A percentile compares a stretch with the other conserved stretches of the same genome.
Conservation (phyloP, 805 yeast species). For the Ogataea paraovalis region DNA sequence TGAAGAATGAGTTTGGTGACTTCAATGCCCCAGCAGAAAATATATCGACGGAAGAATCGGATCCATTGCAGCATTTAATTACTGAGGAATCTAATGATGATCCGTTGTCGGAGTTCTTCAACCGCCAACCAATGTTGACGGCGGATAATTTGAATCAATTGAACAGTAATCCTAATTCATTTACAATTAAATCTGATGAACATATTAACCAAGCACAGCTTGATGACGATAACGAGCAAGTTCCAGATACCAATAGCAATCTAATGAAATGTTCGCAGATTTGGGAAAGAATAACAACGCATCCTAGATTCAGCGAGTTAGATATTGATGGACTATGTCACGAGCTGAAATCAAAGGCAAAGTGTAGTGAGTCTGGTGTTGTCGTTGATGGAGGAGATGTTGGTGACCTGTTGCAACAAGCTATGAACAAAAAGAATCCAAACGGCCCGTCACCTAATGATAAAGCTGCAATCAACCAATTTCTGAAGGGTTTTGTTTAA, state of each 20-base stretch:
- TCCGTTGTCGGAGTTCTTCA: constrained; percentile 37
- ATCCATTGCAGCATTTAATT: constrained; percentile 33
- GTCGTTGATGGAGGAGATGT: constrained; percentile 82
- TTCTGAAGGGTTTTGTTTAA: constrained; percentile 7
- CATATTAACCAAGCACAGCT: too few species aligned
- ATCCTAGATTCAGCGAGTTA: constrained; percentile 88
- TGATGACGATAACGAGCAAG: constrained; percentile 37
- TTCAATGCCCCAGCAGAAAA: constrained; percentile 10
- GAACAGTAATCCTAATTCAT: not conserved
- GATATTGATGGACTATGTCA: constrained; percentile 92
- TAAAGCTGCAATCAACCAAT: constrained; percentile 8
- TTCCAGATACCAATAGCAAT: constrained; percentile 63
- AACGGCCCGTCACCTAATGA: not conserved
- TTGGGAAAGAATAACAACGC: constrained; percentile 94
- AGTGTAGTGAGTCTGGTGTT: constrained; percentile 90
- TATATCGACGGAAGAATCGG: constrained; percentile 2
- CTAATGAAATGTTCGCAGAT: constrained; percentile 80
- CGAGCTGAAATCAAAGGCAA: constrained; percentile 88
- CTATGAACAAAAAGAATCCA: constrained; percentile 5
- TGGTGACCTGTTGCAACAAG: constrained; percentile 43
- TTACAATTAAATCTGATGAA: too few species aligned
- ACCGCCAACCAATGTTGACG: constrained; percentile 12
- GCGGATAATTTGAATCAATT: constrained; percentile 17
- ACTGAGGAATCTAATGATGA: constrained; percentile 58
- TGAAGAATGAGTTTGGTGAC: constrained; percentile 5